Conservation (phyloP, 768 basidiomycete species). For the Trametes maxima region DNA sequence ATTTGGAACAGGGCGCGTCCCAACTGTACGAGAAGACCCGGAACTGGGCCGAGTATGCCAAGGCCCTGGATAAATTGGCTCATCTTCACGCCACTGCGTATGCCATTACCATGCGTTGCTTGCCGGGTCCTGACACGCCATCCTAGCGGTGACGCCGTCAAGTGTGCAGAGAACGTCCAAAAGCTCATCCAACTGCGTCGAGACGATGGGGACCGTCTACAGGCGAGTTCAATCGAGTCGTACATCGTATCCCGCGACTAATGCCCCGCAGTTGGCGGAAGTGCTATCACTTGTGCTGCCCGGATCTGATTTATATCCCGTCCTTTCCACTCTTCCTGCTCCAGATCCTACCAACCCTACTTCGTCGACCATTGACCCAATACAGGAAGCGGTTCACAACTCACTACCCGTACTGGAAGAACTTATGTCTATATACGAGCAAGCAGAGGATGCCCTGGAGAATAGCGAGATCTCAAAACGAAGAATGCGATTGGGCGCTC, state of each 20-base stretch:
- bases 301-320: slow-evolving; percentile 61
- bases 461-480: slow-evolving; percentile 76
- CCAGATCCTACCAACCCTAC: slow-evolving; percentile 80
- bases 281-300: slow-evolving; percentile 75
- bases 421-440: slow-evolving; percentile 63
- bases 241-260: no score
- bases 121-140: not conserved
- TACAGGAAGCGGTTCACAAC: slow-evolving; percentile 67
- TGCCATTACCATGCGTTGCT: slow-evolving; percentile 22
- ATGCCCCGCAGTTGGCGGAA: slow-evolving; percentile 55
- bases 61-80: slow-evolving; percentile 58
- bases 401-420: slow-evolving; percentile 75
- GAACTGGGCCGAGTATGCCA: slow-evolving; percentile 59
- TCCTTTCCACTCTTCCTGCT: slow-evolving; percentile 66
- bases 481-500: slow-evolving; percentile 73
- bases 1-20: slow-evolving; percentile 58
- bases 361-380: slow-evolving; percentile 54
- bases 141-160: slow-evolving; percentile 68
- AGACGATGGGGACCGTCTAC: slow-evolving; percentile 43
- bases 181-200: slow-evolving; percentile 68
- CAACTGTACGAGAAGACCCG: slow-evolving; percentile 69
- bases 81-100: slow-evolving; percentile 62
- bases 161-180: slow-evolving; percentile 82
- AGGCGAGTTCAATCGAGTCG: slow-evolving; percentile 43
- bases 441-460: slow-evolving; percentile 57